phyloP scores from a whole-genome alignment of 164 flowering plant species.

The Vitis rotundifolia region DNA sequence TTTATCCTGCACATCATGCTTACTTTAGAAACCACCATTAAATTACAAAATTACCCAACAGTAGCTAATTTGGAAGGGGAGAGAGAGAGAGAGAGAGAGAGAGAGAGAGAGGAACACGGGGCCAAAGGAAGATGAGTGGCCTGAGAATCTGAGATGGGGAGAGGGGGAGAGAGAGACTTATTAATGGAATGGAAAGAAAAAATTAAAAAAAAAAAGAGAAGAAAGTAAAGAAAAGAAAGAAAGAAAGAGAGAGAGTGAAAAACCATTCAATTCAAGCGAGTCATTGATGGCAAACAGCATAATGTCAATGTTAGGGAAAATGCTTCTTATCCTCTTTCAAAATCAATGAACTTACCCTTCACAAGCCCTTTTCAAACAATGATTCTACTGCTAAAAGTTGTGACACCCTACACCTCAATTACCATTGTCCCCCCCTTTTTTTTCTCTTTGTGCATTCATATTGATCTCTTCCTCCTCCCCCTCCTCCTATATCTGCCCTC shows the following conservation, averaged over 20 bases:
- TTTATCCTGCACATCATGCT: conserved; percentile 15
- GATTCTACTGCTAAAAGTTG: too few relatives aligned
- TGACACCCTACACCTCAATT: conserved; percentile 1
- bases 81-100: too few relatives aligned
- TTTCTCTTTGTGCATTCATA: conserved; percentile 8
- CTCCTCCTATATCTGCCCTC: neutral
- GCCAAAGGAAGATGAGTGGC: neutral
- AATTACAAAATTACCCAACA: neutral
- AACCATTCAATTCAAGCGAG: conserved; percentile 6
- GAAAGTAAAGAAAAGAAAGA: neutral
- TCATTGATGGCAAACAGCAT: conserved; percentile 77
- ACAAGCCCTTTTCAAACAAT: too few relatives aligned
- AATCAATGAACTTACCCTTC: too few relatives aligned
- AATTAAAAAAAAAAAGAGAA: too few relatives aligned
- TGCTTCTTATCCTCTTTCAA: conserved; percentile 47
- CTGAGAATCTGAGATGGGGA: too few relatives aligned
- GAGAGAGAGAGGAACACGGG: too few relatives aligned
- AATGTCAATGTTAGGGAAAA: conserved; percentile 37
- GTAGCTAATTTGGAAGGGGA: too few relatives aligned
- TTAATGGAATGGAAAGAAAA: too few relatives aligned
- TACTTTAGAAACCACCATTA: neutral
- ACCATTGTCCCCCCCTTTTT: conserved; percentile 9
- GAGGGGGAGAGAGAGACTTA: too few relatives aligned
- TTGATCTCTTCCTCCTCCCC: conserved; percentile 9
- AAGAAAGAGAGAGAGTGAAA: neutral